Base-by-base conservation (phyloP, 2,329 filamentous ascomycete species). In the Verticillium nonalfalfae region DNA sequence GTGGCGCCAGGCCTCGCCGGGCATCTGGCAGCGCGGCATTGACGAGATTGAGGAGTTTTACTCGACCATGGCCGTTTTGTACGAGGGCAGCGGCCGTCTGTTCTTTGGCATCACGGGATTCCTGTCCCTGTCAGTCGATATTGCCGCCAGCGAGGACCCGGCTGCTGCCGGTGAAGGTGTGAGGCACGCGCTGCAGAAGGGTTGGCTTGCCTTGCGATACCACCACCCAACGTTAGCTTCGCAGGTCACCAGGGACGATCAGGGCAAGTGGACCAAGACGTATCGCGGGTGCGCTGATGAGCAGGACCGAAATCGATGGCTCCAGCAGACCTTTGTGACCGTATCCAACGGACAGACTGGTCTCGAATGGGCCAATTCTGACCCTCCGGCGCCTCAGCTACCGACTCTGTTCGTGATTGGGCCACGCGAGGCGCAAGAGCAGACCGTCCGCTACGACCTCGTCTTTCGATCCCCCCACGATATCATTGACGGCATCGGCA, bases 31-130 rank as follows among this genome's bases (percentile, higher is more conserved):
- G 7, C 71, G 75, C 6, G 68, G 68, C n/a, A 66, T 75, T 9
- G 77, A 80, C 35, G 77, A 80, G 60, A 68, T 71, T 0, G 77
- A 80, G 59, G 64, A 74, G 15, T 76, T 75, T 39, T 80, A 80
- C 61, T 70, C 74, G 0, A 66, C 72, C 1, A 63, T 79, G 10
- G 69, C 69, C 0, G 72, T 70, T 11, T 64, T 68, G 0, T 78
- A 73, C 45, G 67, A 74, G 31, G 74, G 68, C 1, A 77, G 69
- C 35, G 75, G 74, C 0, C 33, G 26, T 1, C n/a, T 34, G 54
- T 76, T 73, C 63, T 79, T 79, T 58, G 73, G 73, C 2, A 77
- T 81, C 4, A 78, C 78, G 0, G 76, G 74, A 0, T 73, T 74
- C 18, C 55, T 78, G 1, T 74, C 75, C 0, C 54, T 77, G 0